phyloP scores from a whole-genome alignment of 2,329 filamentous ascomycete species.

The Nemania sp. region DNA sequence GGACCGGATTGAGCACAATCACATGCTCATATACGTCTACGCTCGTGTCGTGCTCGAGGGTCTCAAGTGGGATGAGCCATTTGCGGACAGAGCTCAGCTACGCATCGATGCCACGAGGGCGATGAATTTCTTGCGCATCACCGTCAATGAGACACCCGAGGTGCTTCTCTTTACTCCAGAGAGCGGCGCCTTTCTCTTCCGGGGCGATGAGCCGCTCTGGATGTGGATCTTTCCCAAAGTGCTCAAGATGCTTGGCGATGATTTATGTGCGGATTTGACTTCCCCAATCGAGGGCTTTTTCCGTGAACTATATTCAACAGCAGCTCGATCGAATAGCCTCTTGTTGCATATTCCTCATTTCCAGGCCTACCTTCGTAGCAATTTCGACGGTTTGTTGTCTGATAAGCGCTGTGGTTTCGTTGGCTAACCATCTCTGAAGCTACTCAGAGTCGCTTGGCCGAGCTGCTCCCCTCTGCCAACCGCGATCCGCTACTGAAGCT shows the following conservation, averaged over 20 bases:
- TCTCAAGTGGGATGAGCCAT: conserved; percentile 68
- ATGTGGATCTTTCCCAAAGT: conserved; percentile 65
- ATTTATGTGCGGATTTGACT: conserved; percentile 51
- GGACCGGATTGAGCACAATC: conserved; percentile 74
- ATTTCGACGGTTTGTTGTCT: conserved; percentile 48
- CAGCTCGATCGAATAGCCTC: conserved; percentile 48
- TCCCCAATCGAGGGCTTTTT: conserved; percentile 58
- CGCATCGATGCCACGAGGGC: conserved; percentile 69
- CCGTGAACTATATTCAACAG: conserved; percentile 50
- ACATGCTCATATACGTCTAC: conserved; percentile 84
- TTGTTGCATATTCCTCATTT: conserved; percentile 52
- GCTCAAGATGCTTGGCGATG: conserved; percentile 59
- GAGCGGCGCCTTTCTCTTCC: conserved; percentile 49
- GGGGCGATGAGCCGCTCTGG: conserved; percentile 66
- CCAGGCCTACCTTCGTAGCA: conserved; percentile 54
- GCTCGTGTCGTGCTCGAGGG: conserved; percentile 76
- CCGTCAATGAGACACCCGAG: conserved; percentile 73
- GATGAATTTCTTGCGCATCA: conserved; percentile 74
- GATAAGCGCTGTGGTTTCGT: not conserved
- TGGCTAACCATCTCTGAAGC: conserved; percentile 31
- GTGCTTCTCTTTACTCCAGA: conserved; percentile 59
- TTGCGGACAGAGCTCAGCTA: conserved; percentile 59
- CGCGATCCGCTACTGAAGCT: conserved; percentile 37
- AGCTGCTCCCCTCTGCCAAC: conserved; percentile 33
- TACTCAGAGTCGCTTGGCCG: conserved; percentile 32